Base-by-base conservation (phyloP, 495 filamentous ascomycete species). In the Rhizodiscina lignyota region DNA sequence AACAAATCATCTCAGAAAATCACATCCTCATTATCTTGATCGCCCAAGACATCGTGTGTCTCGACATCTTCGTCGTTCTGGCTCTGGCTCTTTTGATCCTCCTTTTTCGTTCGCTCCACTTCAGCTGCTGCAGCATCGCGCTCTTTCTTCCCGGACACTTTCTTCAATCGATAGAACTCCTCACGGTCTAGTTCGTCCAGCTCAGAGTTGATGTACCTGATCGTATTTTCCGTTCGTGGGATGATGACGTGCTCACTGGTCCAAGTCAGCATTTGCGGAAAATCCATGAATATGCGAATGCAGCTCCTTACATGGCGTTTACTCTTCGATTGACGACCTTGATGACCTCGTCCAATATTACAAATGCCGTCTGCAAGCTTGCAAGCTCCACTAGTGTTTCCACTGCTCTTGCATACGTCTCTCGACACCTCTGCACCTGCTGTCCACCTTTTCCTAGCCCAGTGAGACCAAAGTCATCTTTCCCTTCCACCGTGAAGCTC, bases 151-250 rank as follows among this genome's bases (percentile, higher is more conserved):
- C 68, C 70, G n/a, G 83, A 83, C 17, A 94, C 87, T 66, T 99
- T 99, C 65, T 96, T 99, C 48, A 99, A 62, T 34, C 89, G 73
- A 56, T 92, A 97, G 59, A 99, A 99, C 49, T 99, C 89, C 56
- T 99, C 89, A 61, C 89, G 69, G 63, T 99, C 89, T 27, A 99
- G 64, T 62, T 99, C 89, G 53, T 99, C 89, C 12, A 99, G 75
- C 53, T 99, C 89, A 6, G 85, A 92, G 61, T 94, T 99, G 69
- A 99, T 99, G 52, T 97, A 94, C 61, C 85, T 94, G 64, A 99
- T 99, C 34, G 89, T 99, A 45, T 96, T 99, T 53, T 96, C 87
- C 15, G 89, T 99, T 31, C 89, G 69, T 19, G 89, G 89, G 44
- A 99, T 96, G 47, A 99, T 96, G 37, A 99, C 91, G 59, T 97